phyloP scores from a whole-genome alignment of 2,329 filamentous ascomycete species.

The Scedosporium apiospermum region DNA sequence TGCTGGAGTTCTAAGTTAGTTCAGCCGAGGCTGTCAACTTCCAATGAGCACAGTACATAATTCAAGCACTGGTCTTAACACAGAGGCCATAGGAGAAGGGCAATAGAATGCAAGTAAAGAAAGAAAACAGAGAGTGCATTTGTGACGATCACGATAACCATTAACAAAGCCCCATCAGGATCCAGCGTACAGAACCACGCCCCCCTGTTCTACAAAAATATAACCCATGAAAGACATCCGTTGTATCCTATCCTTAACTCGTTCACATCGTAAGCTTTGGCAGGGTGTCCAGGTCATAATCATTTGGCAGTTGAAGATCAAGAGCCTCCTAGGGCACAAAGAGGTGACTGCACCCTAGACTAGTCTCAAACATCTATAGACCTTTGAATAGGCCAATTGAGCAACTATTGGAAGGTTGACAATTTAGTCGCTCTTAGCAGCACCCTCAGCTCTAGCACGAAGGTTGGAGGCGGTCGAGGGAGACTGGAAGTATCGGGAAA shows the following conservation, averaged over 20 bases:
- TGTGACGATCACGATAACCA: neutral
- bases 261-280: neutral
- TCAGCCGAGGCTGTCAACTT: no score
- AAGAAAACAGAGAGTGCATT: neutral
- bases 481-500: constrained; percentile 78
- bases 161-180: neutral
- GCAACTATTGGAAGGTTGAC: neutral
- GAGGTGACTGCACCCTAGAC: neutral
- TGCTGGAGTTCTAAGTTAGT: no score
- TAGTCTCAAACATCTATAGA: neutral
- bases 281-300: neutral
- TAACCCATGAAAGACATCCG: neutral
- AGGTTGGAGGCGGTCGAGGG: constrained; percentile 77
- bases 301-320: neutral
- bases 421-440: constrained; percentile 58
- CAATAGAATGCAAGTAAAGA: no score
- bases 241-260: neutral
- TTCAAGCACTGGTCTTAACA: neutral
- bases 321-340: neutral
- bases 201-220: neutral
- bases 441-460: constrained; percentile 75
- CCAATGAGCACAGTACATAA: neutral
- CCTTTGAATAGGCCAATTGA: neutral
- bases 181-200: neutral
- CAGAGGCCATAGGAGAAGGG: neutral